Evolutionary conservation across 2,329 filamentous ascomycete species (phyloP).

Genomic region (Laburnicola sp.): DNA sequence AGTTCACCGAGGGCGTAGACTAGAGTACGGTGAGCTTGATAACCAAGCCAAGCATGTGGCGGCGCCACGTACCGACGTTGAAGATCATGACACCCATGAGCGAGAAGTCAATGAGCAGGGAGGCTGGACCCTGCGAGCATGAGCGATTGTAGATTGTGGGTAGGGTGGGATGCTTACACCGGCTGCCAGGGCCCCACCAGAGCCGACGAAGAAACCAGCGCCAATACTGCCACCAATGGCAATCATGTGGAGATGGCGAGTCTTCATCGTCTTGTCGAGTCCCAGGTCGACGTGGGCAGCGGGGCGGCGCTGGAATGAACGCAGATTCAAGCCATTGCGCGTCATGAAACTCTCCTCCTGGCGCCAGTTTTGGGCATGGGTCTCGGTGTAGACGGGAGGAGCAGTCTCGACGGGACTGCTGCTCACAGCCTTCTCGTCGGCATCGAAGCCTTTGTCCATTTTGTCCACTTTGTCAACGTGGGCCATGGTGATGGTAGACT

Average conservation of each 20-base stretch:
- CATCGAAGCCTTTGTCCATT: slow-evolving; percentile 19
- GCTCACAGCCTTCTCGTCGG: slow-evolving; percentile 34
- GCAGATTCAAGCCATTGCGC: slow-evolving; percentile 41
- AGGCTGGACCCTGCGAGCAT: slow-evolving; percentile 33
- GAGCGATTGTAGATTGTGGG: not conserved
- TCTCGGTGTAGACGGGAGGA: slow-evolving; percentile 13
- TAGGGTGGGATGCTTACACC: slow-evolving; percentile 48
- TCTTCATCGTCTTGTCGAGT: slow-evolving; percentile 54
- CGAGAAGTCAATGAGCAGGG: slow-evolving; percentile 46
- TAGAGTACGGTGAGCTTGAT: slow-evolving; percentile 47
- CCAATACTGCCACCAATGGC: slow-evolving; percentile 65
- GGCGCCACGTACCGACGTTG: slow-evolving; percentile 41
- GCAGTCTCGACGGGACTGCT: slow-evolving; percentile 16
- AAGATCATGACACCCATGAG: slow-evolving; percentile 46
- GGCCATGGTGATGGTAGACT: slow-evolving; percentile 10
- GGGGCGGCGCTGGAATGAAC: slow-evolving; percentile 41
- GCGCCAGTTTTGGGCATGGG: slow-evolving; percentile 30
- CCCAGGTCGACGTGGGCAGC: slow-evolving; percentile 22
- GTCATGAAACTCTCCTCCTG: slow-evolving; percentile 39
- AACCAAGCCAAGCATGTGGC: slow-evolving; percentile 15
- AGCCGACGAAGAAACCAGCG: slow-evolving; percentile 66
- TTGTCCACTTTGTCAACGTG: slow-evolving; percentile 2
- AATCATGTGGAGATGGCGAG: slow-evolving; percentile 65
- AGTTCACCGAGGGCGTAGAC: slow-evolving; percentile 58
- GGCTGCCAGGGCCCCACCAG: slow-evolving; percentile 56